Base-by-base conservation (phyloP, 371 early-diverging fungal species). In the Fennellomyces sp. region DNA sequence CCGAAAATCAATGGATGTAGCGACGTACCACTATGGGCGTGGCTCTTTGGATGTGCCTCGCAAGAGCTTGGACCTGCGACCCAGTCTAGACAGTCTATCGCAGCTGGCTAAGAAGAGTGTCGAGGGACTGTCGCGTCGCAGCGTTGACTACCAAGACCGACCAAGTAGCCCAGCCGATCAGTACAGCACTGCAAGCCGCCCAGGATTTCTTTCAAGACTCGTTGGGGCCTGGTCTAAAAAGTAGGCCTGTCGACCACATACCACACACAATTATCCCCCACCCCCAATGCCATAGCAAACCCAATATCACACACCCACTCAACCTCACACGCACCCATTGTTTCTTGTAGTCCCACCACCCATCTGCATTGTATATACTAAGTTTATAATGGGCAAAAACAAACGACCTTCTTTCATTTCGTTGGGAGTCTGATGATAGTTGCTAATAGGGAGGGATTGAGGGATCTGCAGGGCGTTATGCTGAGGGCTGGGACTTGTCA, bases 401-500 rank as follows among this genome's bases (percentile, higher is more conserved):
- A 21, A 45, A 39, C 17, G 12, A 45, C 23, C n/a, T 45, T 41
- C 19, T 41, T 41, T 41, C n/a, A n/a, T 41, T 13, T 41, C 17
- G 19, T 15, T 41, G 6, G 17, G 8, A 45, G 11, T 45, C 23
- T 25, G 23, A 15, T 45, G 10, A 45, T 45, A 23, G n/a, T 8
- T 5, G 21, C 17, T 21, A 5, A 39, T 5, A 39, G 3, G 13
- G 17, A 39, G 26, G n/a, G 31, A 48, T 47, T 48, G 29, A 23
- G 17, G 21, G 23, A 23, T 23, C 21, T 23, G 33, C 23, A 10
- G 45, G 3, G 10, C 5, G 19, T 51, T 63, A 58, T 58, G 65
- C 42, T 49, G 60, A 47, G 19, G 80, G 75, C 39, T 76, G 73
- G 2, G 78, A 74, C 41, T 76, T 75, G 48, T 81, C 81, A 61